Conservation (phyloP, 164 flowering plant genomes). For the Berberis thunbergii region DNA sequence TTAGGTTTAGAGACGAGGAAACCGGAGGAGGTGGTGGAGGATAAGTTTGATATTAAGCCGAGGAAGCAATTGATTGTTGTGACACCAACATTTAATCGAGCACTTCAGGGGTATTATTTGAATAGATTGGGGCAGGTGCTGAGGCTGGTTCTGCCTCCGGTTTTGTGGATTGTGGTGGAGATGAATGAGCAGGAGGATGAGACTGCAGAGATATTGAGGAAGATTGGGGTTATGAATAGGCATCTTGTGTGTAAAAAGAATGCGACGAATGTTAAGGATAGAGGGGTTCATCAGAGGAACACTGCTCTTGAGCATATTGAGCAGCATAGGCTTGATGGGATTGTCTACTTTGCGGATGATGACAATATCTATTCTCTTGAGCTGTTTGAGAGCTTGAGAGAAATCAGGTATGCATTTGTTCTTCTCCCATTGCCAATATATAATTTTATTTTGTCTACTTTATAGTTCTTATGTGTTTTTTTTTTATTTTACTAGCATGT, state of each 20-base stretch:
- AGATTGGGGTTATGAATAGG: constrained; percentile 68
- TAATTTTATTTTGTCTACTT: neutral
- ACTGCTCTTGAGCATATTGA: constrained; percentile 75
- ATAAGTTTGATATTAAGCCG: constrained; percentile 21
- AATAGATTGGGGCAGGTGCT: constrained; percentile 59
- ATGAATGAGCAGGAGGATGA: constrained; percentile 46
- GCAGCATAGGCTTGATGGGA: constrained; percentile 71
- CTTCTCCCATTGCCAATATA: neutral
- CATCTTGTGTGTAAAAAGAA: constrained; percentile 68
- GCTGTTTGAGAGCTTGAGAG: constrained; percentile 64
- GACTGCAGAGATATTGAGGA: constrained; percentile 69
- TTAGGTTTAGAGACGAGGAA: constrained; percentile 8
- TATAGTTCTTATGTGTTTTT: neutral
- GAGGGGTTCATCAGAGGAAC: constrained; percentile 85
- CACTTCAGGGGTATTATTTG: constrained; percentile 69
- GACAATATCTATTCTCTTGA: constrained; percentile 79
- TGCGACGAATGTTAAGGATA: constrained; percentile 46
- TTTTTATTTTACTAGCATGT: too few species aligned
- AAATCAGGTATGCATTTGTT: constrained; percentile 49
- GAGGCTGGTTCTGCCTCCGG: constrained; percentile 61
- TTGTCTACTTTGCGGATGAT: constrained; percentile 94
- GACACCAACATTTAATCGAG: constrained; percentile 80
- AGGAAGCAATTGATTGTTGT: constrained; percentile 66
- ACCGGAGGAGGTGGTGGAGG: constrained; percentile 3
- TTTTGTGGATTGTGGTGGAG: constrained; percentile 96